These are phyloP conservation scores for Trametopsis cervina DNA, from an alignment of 768 basidiomycete species.

Conservation along the genomic window DNA sequence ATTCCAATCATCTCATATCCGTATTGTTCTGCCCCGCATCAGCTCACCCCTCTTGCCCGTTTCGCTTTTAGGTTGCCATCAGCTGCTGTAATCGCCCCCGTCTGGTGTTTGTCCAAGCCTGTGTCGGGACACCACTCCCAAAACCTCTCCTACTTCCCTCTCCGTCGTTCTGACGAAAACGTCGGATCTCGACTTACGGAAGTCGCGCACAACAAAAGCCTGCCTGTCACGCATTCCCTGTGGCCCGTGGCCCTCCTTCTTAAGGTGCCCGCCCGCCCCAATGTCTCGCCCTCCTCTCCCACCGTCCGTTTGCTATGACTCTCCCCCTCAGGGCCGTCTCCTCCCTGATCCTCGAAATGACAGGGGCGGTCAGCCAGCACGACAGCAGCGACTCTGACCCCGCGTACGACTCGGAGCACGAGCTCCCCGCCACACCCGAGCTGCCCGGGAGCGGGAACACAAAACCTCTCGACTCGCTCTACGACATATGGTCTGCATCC, in stretches of 20 bases:
- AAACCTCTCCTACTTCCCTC: conserved; percentile 16
- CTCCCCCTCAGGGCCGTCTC: conserved; percentile 2
- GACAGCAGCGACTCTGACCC: neutral
- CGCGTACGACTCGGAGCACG: conserved; percentile 1
- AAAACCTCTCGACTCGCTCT: conserved; percentile 13
- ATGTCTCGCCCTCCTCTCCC: conserved; percentile 4
- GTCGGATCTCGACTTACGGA: conserved; percentile 22
- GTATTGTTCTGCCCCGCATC: neutral
- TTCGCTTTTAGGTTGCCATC: neutral
- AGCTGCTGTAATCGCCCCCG: neutral
- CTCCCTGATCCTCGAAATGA: conserved; percentile 10
- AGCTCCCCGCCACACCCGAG: neutral
- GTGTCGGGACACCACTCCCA: conserved; percentile 7
- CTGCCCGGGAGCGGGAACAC: no score
- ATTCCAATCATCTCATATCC: neutral
- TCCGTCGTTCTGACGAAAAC: conserved; percentile 16
- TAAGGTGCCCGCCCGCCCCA: neutral
- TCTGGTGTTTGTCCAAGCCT: neutral
- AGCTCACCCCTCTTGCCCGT: conserved; percentile 1
- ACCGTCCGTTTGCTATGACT: conserved; percentile 9
- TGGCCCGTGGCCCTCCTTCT: conserved; percentile 10
- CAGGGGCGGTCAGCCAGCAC: conserved; percentile 1
- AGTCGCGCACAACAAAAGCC: conserved; percentile 20
- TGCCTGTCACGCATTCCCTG: conserved; percentile 16
- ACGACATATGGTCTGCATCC: conserved; percentile 24